Conservation (phyloP, 345 rosid species). For the Mangifera indica region DNA sequence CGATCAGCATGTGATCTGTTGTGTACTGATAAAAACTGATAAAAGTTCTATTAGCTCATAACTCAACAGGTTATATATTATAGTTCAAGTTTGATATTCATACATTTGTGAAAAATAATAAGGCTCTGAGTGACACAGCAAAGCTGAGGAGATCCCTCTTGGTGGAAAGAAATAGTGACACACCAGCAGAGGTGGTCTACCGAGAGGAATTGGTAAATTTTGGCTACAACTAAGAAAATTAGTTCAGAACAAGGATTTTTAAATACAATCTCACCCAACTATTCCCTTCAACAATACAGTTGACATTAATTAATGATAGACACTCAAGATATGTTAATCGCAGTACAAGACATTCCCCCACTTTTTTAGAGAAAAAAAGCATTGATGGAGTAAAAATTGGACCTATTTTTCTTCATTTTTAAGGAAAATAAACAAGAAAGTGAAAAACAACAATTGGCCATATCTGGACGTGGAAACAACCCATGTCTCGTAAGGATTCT, state of each 20-base stretch:
- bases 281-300: neutral
- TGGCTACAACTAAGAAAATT: neutral
- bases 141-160: neutral
- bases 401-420: too few species aligned
- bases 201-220: neutral
- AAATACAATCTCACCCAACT: neutral
- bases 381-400: too few species aligned
- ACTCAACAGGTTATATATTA: neutral
- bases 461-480: neutral
- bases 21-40: neutral
- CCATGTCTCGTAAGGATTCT: neutral
- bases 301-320: neutral
- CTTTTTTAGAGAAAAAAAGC: too few species aligned
- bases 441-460: neutral
- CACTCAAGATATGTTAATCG: neutral
- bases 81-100: too few species aligned
- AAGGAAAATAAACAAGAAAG: neutral
- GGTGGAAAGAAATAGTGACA: neutral
- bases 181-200: neutral
- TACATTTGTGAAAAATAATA: neutral
- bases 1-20: neutral
- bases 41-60: neutral
- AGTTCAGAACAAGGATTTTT: neutral
- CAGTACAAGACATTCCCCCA: neutral
- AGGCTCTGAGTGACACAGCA: neutral